Percentiles rank a stretch among this genome's conserved stretches.
Conservation (phyloP, 345 rosid species). For the Excoecaria agallocha region DNA sequence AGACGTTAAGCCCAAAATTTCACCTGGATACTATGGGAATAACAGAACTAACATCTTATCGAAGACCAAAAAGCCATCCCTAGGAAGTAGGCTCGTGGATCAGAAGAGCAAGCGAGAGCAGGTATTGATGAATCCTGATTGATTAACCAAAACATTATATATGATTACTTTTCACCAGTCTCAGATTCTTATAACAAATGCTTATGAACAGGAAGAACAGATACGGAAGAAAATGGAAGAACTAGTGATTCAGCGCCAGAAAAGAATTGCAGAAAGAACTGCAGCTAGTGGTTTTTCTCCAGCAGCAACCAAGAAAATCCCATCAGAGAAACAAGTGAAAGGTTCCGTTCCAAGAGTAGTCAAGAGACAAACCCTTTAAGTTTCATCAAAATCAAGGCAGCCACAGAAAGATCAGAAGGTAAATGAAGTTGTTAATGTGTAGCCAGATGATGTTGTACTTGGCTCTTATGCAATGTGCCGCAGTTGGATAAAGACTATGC, state of each 20-base stretch:
- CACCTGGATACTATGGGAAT: slow-evolving; percentile 27
- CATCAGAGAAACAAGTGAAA: slow-evolving; percentile 35
- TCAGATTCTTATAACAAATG: slow-evolving; percentile 1
- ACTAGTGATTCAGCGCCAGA: slow-evolving; percentile 57
- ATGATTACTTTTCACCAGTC: background rate
- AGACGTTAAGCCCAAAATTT: slow-evolving; percentile 40
- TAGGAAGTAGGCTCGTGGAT: slow-evolving; percentile 46
- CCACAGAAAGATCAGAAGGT: slow-evolving; percentile 22
- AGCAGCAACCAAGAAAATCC: slow-evolving; percentile 39
- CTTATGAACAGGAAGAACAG: slow-evolving; percentile 71
- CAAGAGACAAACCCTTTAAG: slow-evolving; percentile 29
- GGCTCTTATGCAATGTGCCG: background rate
- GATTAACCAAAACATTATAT: slow-evolving; percentile 1
- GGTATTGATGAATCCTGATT: slow-evolving; percentile 32
- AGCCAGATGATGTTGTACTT: background rate
- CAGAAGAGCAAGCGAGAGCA: slow-evolving; percentile 81
- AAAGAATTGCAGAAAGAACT: slow-evolving; percentile 83
- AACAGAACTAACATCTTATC: slow-evolving; percentile 35
- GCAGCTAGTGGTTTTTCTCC: slow-evolving; percentile 42
- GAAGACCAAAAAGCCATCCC: slow-evolving; percentile 45
- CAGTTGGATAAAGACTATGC: background rate
- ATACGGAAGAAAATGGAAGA: slow-evolving; percentile 67
- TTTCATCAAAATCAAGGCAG: slow-evolving; percentile 33
- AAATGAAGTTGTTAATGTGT: background rate
- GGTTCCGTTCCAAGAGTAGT: slow-evolving; percentile 22